phyloP scores from a whole-genome alignment of 305 asterid species.

The Fraxinus sp. region DNA sequence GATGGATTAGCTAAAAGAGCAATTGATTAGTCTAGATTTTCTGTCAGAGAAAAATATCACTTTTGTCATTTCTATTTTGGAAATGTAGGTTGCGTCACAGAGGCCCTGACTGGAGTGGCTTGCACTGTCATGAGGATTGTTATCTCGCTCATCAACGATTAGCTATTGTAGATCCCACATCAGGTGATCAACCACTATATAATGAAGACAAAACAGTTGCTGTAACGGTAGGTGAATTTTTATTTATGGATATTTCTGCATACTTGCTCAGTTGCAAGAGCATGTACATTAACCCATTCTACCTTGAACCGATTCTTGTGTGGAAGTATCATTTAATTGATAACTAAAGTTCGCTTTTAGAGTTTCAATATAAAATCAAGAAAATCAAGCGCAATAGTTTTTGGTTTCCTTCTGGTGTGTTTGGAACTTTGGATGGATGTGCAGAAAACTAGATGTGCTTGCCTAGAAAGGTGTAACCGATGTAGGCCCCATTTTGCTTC shows the following conservation, averaged over 20 bases:
- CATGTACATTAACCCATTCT: not conserved
- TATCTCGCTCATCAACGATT: constrained; percentile 96
- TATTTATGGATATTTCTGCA: constrained; percentile 10
- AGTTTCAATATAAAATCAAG: constrained; percentile 1
- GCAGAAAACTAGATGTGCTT: not conserved
- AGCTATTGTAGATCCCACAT: constrained; percentile 93
- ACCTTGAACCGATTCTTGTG: constrained; percentile 3
- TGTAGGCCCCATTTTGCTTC: not conserved
- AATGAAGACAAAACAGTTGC: constrained; percentile 84
- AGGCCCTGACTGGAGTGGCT: constrained; percentile 99
- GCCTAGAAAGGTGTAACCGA: not conserved
- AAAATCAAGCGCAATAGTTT: not conserved
- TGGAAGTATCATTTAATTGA: not conserved
- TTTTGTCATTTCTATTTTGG: constrained; percentile 24
- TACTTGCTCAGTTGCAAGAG: constrained; percentile 4
- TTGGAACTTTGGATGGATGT: constrained; percentile 4
- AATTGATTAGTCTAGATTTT: not conserved
- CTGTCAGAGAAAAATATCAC: constrained; percentile 10
- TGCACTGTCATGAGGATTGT: constrained; percentile 71
- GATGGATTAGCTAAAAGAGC: not conserved
- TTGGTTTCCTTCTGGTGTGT: constrained; percentile 2
- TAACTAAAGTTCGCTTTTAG: not conserved
- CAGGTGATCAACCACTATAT: constrained; percentile 96
- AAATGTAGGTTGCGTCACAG: constrained; percentile 84
- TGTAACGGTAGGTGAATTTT: constrained; percentile 66